Evolutionary conservation across 352 stramenopile species (phyloP), one percentile per base, ranked within the genome.

Genomic region (Globisporangium acanthophoron): DNA sequence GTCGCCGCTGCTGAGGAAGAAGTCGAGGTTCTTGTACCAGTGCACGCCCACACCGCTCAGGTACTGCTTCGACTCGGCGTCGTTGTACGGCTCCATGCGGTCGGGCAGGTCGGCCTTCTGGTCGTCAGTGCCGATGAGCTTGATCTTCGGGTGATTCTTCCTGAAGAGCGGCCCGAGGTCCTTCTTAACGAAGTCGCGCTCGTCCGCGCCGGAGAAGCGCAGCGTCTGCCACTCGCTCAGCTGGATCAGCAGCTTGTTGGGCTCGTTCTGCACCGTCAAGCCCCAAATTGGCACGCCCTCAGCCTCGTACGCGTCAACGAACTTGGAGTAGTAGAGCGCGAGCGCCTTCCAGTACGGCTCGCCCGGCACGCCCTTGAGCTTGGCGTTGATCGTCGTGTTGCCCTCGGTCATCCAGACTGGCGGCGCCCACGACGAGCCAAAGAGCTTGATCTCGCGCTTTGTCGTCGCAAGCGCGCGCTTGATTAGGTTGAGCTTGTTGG

Each of bases 241-340:
- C 27, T 67, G 53, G 5, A 65, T 56, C 56, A 73, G 64, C 45
- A 43, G 37, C 37, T 71, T 59, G 20, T 83, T 76, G 9, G 85
- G 82, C 59, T 96, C 87, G 66, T 96, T 96, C 71, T 96, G 87
- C 29, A 80, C 73, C 15, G 86, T 96, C 24, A 95, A 66, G 31
- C 68, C 83, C 83, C 83, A 96, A 51, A 96, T 78, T 15, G 79
- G 59, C 27, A 96, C 66, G 20, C 84, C 84, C 50, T 84, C 74
- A 12, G 73, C 68, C 33, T 81, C 75, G 69, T 97, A 97, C 46
- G 79, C 88, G 7, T 73, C 67, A 3, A 96, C 65, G 62, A 96
- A 97, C 64, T 88, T 90, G 60, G 76, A 80, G 62, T 96, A 93
- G 63, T 96, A 97, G n/a, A 88, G 68, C n/a, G 88, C 88, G 59